Evolutionary conservation across 1,284 basidiomycete species (phyloP).

Genomic region (Xerocomus minutiporus): DNA sequence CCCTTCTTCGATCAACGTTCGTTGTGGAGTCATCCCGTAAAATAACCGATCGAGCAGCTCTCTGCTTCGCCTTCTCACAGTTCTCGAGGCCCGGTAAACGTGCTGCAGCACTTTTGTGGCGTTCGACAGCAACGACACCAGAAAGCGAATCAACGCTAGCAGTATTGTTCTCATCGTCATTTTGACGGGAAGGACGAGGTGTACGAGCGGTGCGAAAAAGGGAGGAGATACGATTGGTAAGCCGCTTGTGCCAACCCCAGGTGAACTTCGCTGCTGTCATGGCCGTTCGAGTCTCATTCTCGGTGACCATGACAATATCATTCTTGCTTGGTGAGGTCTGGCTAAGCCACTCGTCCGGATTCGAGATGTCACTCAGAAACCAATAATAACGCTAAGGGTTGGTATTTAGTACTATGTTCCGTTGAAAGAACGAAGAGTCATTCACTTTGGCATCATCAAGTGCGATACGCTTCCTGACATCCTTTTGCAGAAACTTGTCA

Average conservation of each 20-base stretch:
- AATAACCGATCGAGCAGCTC: slow-evolving; percentile 15
- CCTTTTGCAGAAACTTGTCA: slow-evolving; percentile 78
- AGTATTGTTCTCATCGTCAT: slow-evolving; percentile 25
- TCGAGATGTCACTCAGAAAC: slow-evolving; percentile 71
- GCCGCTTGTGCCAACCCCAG: slow-evolving; percentile 47
- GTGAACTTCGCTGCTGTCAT: slow-evolving; percentile 59
- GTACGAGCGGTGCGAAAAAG: slow-evolving; percentile 43
- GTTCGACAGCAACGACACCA: slow-evolving; percentile 6
- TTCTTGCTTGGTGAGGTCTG: slow-evolving; percentile 65
- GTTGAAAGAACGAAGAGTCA: slow-evolving; percentile 10
- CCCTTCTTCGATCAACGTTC: slow-evolving; percentile 24
- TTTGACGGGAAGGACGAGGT: slow-evolving; percentile 36
- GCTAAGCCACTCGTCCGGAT: slow-evolving; percentile 74
- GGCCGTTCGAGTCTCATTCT: slow-evolving; percentile 78
- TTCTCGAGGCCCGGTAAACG: slow-evolving; percentile 12
- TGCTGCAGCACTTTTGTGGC: slow-evolving; percentile 21
- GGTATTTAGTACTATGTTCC: slow-evolving; percentile 11
- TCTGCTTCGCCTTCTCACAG: slow-evolving; percentile 20
- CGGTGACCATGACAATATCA: slow-evolving; percentile 64
- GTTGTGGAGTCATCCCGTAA: slow-evolving; percentile 22
- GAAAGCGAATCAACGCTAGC: slow-evolving; percentile 34
- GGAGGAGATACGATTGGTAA: slow-evolving; percentile 43
- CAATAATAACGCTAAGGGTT: slow-evolving; percentile 57
- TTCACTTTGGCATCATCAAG: slow-evolving; percentile 84
- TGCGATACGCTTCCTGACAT: slow-evolving; percentile 73